Evolutionary conservation across 371 early-diverging fungal species (phyloP), one percentile per base, ranked within the genome.

Genomic region (Cokeromyces recurvatus): DNA sequence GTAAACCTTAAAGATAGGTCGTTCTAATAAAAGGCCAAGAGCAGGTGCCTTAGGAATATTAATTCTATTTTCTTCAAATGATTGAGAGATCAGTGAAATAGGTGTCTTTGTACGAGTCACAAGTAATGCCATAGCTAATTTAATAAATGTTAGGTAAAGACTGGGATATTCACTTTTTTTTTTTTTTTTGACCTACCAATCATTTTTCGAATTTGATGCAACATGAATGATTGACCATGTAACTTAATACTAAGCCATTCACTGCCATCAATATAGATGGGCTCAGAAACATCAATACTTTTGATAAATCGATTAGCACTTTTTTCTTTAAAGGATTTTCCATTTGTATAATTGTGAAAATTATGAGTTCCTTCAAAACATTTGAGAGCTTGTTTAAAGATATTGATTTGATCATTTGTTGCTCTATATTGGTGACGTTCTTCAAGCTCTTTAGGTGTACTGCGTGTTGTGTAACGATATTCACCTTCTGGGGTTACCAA

Each of bases 191-290:
- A n/a, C 68, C 77, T 63, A 57, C 94, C 90, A 43, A 98, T 89
- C 99, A 99, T 99, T 63, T 99, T 99, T 49, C 99, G 90, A 52
- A 99, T 99, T 73, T 98, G 98, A 70, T 99, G 98, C 19, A 99
- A 77, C 94, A 99, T 94, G 62, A 99, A 99, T 23, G 96, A 90
- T 74, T 99, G 99, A 1, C 99, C 99, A 51, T 92, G 85, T 19
- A 99, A 87, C 55, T 85, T 87, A 20, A 98, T 68, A 23, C 85
- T 84, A 25, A 99, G 58, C 97, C 99, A 99, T 64, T 98, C 97
- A 19, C 79, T 72, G 5, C 81, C 91, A 16, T 84, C 66, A 31
- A 81, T 78, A 32, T 87, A 57, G 59, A 86, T 82, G 15, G 95
- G 96, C 12, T 91, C 90, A 5, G 72, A 54, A 19, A 72, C 77